Percentiles rank a stretch among this genome's conserved stretches.
Conservation (phyloP, 805 yeast species). For the Metschnikowia lochheadii region DNA sequence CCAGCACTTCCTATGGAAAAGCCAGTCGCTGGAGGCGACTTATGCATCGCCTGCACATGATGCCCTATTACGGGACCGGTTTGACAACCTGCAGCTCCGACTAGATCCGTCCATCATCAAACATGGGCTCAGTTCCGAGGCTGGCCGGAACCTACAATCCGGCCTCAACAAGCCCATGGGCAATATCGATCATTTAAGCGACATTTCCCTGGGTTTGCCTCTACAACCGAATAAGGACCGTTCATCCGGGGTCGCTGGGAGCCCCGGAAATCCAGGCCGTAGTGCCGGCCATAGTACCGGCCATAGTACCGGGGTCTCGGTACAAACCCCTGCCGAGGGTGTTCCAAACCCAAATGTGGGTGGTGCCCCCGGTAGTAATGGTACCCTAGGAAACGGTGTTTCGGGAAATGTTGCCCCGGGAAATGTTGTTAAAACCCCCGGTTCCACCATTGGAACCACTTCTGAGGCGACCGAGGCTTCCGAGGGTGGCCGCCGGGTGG, state of each 20-base stretch:
- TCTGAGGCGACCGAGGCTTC: background rate
- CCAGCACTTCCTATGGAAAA: constrained; percentile 3
- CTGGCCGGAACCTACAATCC: background rate
- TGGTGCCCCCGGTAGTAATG: background rate
- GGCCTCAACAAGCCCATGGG: background rate
- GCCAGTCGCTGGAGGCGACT: background rate
- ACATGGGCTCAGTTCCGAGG: background rate
- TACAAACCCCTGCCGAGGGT: no score
- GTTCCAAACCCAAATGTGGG: background rate
- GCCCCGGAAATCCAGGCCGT: background rate
- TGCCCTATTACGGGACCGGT: background rate
- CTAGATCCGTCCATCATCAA: background rate
- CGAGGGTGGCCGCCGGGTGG: constrained; percentile 8
- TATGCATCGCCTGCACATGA: background rate
- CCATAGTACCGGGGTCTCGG: background rate
- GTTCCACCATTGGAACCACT: background rate
- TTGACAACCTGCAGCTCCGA: background rate
- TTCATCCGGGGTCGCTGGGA: no score
- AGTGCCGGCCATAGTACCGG: background rate
- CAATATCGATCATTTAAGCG: background rate
- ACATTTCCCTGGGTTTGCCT: background rate
- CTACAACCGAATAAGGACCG: background rate
- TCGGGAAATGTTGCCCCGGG: background rate
- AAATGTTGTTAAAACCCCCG: background rate
- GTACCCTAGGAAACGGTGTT: background rate